Evolutionary conservation across 257 asterid genomes (phyloP).

Genomic region (Solanum peruvianum): DNA sequence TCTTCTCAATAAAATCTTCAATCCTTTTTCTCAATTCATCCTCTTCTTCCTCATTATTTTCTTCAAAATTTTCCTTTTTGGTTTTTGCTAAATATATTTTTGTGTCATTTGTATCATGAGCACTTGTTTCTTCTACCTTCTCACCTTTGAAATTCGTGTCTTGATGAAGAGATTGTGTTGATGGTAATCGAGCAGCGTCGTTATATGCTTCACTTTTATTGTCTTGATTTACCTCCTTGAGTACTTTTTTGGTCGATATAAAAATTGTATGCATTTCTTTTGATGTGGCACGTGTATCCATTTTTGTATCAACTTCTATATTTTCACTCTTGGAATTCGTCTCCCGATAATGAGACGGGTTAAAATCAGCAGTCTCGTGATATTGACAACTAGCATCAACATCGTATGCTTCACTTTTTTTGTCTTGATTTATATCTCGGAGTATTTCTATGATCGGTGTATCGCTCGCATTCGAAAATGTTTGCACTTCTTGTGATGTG

Average conservation of each 20-base stretch:
- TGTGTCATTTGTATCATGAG: not conserved
- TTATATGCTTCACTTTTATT: not conserved
- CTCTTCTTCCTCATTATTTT: constrained; percentile 3
- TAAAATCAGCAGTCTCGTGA: not conserved
- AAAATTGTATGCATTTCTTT: not conserved
- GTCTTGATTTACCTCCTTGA: fast-evolving
- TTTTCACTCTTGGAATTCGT: not conserved
- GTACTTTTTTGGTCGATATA: not conserved
- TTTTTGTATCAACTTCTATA: not conserved
- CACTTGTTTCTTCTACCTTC: not conserved
- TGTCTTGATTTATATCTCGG: not conserved
- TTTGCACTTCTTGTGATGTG: not conserved
- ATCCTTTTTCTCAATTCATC: constrained; percentile 27
- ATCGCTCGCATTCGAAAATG: not conserved
- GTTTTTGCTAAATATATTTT: not conserved
- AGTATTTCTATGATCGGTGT: not conserved
- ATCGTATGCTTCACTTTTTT: not conserved
- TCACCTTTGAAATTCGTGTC: not conserved
- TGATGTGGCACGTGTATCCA: not conserved
- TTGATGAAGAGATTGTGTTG: not conserved
- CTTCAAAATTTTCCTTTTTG: not conserved
- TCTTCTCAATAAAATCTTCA: constrained; percentile 27
- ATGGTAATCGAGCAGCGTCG: not conserved
- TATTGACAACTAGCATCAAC: not conserved
- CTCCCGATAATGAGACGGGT: not conserved